Percentiles rank a stretch among this genome's conserved stretches.
Conservation (phyloP, 352 stramenopile species). For the Globisporangium canariense region DNA sequence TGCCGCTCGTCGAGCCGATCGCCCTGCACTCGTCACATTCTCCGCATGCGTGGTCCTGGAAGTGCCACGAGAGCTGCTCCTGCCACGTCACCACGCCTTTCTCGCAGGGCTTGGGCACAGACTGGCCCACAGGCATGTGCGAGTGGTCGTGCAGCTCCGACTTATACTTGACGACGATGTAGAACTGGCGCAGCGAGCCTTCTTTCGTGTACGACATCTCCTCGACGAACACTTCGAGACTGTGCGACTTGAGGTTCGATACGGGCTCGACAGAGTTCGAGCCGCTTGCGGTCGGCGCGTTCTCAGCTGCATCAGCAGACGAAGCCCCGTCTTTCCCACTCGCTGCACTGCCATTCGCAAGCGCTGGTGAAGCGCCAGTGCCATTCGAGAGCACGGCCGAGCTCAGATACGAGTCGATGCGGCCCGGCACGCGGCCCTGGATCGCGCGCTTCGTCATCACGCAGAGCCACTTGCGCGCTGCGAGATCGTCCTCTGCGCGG, state of each 20-base stretch:
- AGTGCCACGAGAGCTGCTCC: constrained; percentile 73
- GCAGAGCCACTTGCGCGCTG: constrained; percentile 72
- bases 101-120: constrained; percentile 55
- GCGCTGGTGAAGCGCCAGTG: background rate
- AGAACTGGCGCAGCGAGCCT: constrained; percentile 72
- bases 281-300: constrained; percentile 4
- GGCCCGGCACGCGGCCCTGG: constrained; percentile 59
- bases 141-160: constrained; percentile 80
- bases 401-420: constrained; percentile 56
- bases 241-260: constrained; percentile 59
- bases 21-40: constrained; percentile 67
- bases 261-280: background rate
- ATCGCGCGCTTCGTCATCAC: constrained; percentile 82
- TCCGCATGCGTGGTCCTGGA: constrained; percentile 69
- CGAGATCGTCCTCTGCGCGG: constrained; percentile 72
- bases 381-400: constrained; percentile 24
- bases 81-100: constrained; percentile 73
- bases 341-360: background rate
- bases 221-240: constrained; percentile 57
- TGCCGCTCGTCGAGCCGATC: constrained; percentile 52
- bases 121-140: constrained; percentile 69
- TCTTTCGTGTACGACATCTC: constrained; percentile 79
- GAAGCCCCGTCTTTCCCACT: background rate
- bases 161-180: constrained; percentile 84
- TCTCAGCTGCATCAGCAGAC: constrained; percentile 15